Evolutionary conservation across 164 flowering plant species (phyloP).

Genomic region (Nymphaea thermarum): DNA sequence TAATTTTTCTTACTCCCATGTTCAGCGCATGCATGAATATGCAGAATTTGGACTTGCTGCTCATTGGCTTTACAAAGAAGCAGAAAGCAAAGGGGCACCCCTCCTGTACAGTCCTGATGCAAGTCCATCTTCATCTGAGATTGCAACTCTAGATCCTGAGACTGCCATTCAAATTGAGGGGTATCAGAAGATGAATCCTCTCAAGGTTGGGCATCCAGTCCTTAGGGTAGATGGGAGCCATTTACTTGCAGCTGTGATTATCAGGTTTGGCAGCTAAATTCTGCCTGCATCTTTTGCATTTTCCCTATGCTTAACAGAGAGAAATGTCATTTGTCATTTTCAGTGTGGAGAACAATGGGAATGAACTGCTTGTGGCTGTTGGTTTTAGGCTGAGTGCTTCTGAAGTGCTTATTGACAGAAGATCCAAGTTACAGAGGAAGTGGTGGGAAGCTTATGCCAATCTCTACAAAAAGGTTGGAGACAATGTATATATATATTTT

Average conservation of each 20-base stretch:
- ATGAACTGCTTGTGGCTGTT: conserved; percentile 87
- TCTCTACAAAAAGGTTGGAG: conserved; percentile 73
- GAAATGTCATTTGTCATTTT: conserved; percentile 4
- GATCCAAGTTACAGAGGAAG: conserved; percentile 54
- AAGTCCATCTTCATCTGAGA: conserved; percentile 22
- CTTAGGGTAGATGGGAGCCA: conserved; percentile 90
- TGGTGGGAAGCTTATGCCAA: conserved; percentile 91
- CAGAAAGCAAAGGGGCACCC: conserved; percentile 28
- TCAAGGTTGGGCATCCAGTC: conserved; percentile 82
- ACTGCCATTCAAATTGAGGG: conserved; percentile 25
- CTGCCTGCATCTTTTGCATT: neutral
- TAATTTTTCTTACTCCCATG: neutral
- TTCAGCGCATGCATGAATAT: conserved; percentile 86
- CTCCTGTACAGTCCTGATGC: conserved; percentile 18
- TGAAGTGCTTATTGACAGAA: conserved; percentile 91
- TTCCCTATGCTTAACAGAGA: conserved; percentile 3
- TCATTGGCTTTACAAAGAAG: conserved; percentile 95
- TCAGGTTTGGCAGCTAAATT: conserved; percentile 30
- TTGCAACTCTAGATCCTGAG: conserved; percentile 30
- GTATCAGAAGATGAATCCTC: conserved; percentile 34
- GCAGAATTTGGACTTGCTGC: conserved; percentile 98
- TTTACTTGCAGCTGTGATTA: conserved; percentile 79
- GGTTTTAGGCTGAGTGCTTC: conserved; percentile 80
- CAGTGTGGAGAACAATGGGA: conserved; percentile 87
- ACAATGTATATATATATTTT: too few relatives aligned